Conservation (phyloP, 2,329 filamentous ascomycete species). For the Lachnellula hyalina region DNA sequence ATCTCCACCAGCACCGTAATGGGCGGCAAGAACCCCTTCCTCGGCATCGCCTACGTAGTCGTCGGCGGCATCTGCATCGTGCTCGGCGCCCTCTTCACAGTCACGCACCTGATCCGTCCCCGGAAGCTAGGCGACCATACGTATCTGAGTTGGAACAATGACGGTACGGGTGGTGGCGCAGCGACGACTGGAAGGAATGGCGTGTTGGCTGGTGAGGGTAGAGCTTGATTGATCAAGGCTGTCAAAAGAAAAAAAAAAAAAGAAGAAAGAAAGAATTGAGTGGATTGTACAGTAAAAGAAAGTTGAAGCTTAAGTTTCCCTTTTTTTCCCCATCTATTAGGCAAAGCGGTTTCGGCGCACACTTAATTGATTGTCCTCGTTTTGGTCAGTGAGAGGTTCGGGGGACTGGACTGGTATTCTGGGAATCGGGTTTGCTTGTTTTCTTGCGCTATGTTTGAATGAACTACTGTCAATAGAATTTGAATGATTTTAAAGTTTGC, state of each 20-base stretch:
- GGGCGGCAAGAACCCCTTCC: slow-evolving; percentile 90
- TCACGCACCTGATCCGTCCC: slow-evolving; percentile 86
- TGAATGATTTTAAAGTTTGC: neutral
- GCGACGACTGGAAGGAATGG: slow-evolving; percentile 51
- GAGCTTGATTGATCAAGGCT: too few species aligned
- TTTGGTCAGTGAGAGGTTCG: neutral
- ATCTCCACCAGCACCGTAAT: slow-evolving; percentile 88
- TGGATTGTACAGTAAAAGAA: neutral
- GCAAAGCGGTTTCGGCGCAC: neutral
- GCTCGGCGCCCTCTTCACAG: slow-evolving; percentile 80
- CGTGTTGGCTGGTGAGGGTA: slow-evolving; percentile 1
- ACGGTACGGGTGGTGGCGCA: slow-evolving; percentile 47
- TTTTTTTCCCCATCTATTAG: neutral
- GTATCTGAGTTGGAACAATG: slow-evolving; percentile 92
- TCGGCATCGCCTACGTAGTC: slow-evolving; percentile 92
- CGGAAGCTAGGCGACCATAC: slow-evolving; percentile 98
- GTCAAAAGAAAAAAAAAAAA: too few species aligned
- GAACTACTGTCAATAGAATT: neutral
- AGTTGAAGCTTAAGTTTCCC: neutral
- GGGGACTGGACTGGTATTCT: too few species aligned
- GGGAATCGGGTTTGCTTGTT: too few species aligned
- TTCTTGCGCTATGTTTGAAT: too few species aligned
- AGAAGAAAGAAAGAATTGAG: neutral
- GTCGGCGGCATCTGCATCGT: slow-evolving; percentile 90
- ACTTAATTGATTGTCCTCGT: neutral